Percentiles rank a stretch among this genome's conserved stretches.
Evolutionary conservation across 495 filamentous ascomycete species (phyloP).

Genomic region (Polyplosphaeria fusca): DNA sequence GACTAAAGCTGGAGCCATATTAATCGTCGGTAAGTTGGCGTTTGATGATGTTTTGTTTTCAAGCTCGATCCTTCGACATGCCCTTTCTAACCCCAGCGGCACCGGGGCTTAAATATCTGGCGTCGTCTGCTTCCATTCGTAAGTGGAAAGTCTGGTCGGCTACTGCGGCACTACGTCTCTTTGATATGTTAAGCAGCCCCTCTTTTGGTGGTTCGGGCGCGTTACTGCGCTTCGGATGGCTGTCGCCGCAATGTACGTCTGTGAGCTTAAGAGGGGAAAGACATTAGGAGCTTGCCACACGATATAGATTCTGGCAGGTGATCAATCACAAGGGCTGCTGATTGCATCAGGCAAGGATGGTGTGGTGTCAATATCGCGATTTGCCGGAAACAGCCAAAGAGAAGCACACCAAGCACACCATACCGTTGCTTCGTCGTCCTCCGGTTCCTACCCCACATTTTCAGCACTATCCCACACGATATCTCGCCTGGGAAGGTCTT

Average conservation of each 20-base stretch:
- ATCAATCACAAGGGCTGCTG: constrained; percentile 2
- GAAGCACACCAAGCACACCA: too few species aligned
- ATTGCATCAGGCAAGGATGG: constrained; percentile 18
- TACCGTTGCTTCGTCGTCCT: too few species aligned
- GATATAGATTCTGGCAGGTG: neutral
- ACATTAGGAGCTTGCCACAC: neutral
- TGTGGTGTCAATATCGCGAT: constrained; percentile 3
- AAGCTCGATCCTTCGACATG: too few species aligned
- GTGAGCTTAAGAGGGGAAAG: neutral
- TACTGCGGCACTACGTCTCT: constrained; percentile 9
- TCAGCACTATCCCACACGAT: too few species aligned
- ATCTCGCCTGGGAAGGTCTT: too few species aligned
- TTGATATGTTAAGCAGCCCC: constrained; percentile 3
- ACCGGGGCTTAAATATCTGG: neutral
- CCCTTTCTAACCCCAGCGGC: too few species aligned
- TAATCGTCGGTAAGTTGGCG: neutral
- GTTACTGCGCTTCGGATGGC: neutral
- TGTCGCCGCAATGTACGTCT: neutral
- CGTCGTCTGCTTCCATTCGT: neutral
- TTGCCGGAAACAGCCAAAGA: too few species aligned
- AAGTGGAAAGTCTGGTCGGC: constrained; percentile 2
- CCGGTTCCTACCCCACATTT: too few species aligned
- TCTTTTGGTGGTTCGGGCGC: neutral
- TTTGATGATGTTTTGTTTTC: neutral
- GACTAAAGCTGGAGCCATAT: constrained; percentile 39